These are phyloP conservation scores for Craterostigma plantagineum DNA, from an alignment of 257 asterid genomes.

Conservation along the genomic window DNA sequence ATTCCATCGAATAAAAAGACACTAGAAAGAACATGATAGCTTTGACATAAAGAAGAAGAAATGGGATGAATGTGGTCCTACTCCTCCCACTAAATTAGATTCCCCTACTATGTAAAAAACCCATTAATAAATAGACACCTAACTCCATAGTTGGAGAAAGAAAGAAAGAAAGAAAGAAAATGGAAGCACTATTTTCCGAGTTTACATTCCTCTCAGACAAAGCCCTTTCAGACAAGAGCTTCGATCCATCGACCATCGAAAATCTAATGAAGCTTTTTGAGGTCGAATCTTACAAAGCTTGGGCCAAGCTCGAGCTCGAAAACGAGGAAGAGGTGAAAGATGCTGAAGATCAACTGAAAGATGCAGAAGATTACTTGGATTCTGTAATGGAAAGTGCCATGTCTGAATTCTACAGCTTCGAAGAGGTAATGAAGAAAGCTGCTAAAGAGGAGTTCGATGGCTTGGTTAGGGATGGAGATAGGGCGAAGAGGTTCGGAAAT, in stretches of 20 bases:
- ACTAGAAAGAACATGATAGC: too few relatives aligned
- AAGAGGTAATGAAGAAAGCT: constrained; percentile 52
- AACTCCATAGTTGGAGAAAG: not conserved
- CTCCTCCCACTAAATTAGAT: too few relatives aligned
- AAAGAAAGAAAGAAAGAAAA: too few relatives aligned
- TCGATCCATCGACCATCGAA: constrained; percentile 60
- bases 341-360: constrained; percentile 20
- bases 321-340: constrained; percentile 17
- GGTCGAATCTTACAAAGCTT: constrained; percentile 68
- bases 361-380: constrained; percentile 45
- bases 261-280: constrained; percentile 69
- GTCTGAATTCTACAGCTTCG: constrained; percentile 63
- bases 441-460: constrained; percentile 27
- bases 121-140: not conserved
- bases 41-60: too few relatives aligned
- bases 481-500: constrained; percentile 41
- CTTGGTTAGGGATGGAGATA: constrained; percentile 30
- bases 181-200: constrained; percentile 65
- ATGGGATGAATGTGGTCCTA: too few relatives aligned
- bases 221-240: constrained; percentile 49
- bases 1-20: too few relatives aligned
- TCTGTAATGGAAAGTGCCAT: constrained; percentile 80
- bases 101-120: too few relatives aligned
- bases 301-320: constrained; percentile 73
- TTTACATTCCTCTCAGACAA: constrained; percentile 47